Percentiles rank a stretch among this genome's conserved stretches.
phyloP scores from a whole-genome alignment of 2,329 filamentous ascomycete species.

The Emmonsiellopsis sp. region DNA sequence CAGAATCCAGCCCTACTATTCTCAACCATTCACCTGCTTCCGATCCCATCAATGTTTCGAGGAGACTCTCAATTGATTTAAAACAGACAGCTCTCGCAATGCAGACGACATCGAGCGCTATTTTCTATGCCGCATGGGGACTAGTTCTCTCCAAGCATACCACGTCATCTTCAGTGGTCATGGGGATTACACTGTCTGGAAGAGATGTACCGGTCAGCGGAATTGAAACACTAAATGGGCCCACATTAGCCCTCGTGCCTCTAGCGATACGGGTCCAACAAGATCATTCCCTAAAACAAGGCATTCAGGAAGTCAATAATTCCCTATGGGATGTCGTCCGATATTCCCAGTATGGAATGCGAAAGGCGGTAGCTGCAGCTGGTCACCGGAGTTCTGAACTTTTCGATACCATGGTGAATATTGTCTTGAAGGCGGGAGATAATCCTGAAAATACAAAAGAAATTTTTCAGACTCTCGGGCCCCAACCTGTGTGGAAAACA shows the following conservation, averaged over 20 bases:
- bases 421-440: neutral
- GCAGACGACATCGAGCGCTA: neutral
- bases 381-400: neutral
- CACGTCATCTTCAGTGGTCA: constrained; percentile 29
- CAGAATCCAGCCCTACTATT: neutral
- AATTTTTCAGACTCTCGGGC: neutral
- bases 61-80: neutral
- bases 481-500: too few species aligned
- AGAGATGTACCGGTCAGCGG: constrained; percentile 29
- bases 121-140: constrained; percentile 28
- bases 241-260: constrained; percentile 34
- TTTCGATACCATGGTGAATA: neutral
- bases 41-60: neutral
- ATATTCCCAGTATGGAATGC: neutral
- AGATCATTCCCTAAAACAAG: constrained; percentile 12
- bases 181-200: constrained; percentile 34
- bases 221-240: constrained; percentile 31
- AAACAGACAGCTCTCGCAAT: neutral
- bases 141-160: constrained; percentile 27
- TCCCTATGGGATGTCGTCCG: neutral
- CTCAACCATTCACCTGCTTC: neutral
- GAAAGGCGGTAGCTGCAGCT: neutral
- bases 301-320: neutral
- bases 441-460: neutral
- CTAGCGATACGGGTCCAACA: constrained; percentile 22